Evolutionary conservation across 257 asterid species (phyloP).

Genomic region (Fraxinus anomala): DNA sequence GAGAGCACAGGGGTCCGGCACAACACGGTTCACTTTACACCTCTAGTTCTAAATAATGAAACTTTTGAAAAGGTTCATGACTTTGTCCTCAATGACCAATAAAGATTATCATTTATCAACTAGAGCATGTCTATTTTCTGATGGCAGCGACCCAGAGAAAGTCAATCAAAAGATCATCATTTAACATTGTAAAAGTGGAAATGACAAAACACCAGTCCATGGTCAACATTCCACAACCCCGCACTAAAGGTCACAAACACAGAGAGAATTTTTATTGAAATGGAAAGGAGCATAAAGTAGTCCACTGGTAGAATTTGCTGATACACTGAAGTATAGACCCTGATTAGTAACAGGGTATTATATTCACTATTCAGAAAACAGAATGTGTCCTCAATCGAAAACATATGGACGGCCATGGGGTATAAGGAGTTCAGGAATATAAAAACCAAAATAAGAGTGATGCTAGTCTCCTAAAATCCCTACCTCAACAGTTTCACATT

Average conservation of each 20-base stretch:
- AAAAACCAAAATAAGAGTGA: background rate
- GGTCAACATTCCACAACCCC: too few species aligned
- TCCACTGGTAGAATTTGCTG: background rate
- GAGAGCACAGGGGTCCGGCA: too few species aligned
- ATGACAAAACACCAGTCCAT: too few species aligned
- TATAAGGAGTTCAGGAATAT: background rate
- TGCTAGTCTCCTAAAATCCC: background rate
- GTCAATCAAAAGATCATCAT: too few species aligned
- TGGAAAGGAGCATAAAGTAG: background rate
- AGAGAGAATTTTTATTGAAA: background rate
- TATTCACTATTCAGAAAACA: background rate
- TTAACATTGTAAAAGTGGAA: too few species aligned
- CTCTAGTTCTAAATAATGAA: too few species aligned
- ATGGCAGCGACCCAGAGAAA: too few species aligned
- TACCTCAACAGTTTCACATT: background rate
- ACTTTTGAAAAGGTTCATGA: too few species aligned
- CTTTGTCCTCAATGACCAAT: too few species aligned
- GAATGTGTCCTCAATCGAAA: conserved; percentile 4
- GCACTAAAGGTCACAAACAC: background rate
- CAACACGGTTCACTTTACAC: too few species aligned
- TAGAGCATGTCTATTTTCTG: too few species aligned
- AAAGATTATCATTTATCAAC: too few species aligned
- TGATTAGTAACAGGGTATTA: background rate
- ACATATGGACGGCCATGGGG: background rate
- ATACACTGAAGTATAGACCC: background rate